A percentile compares a stretch with the other conserved stretches of the same genome.
Conservation (phyloP, 2,329 filamentous ascomycete genomes). For the Claviceps humidiphila region DNA sequence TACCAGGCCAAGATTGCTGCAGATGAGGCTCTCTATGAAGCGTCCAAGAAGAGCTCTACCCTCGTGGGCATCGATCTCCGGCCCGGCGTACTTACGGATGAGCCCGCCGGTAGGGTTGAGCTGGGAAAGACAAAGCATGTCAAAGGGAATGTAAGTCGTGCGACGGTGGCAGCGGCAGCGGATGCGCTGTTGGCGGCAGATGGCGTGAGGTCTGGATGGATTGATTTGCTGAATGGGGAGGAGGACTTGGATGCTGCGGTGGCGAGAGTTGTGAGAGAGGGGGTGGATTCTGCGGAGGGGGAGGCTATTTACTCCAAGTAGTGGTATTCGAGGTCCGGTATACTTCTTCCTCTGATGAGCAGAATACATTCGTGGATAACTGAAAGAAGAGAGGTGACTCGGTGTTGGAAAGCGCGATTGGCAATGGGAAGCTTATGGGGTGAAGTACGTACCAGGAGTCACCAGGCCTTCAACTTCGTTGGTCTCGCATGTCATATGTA, state of each 20-base stretch:
- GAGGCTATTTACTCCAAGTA: conserved; percentile 25
- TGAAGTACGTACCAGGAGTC: too few species aligned
- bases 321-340: neutral
- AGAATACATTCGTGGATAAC: neutral
- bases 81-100: conserved; percentile 35
- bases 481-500: too few species aligned
- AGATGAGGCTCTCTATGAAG: conserved; percentile 42
- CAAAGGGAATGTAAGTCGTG: conserved; percentile 34
- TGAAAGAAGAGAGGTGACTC: too few species aligned
- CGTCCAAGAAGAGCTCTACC: conserved; percentile 25
- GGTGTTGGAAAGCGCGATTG: too few species aligned
- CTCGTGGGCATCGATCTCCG: conserved; percentile 41
- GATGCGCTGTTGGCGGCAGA: conserved; percentile 39
- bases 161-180: conserved; percentile 45
- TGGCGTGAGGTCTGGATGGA: conserved; percentile 34
- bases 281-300: conserved; percentile 38
- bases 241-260: conserved; percentile 36
- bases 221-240: conserved; percentile 42
- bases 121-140: conserved; percentile 31
- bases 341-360: neutral
- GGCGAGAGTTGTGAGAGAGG: conserved; percentile 32
- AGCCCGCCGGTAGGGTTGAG: conserved; percentile 32
- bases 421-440: too few species aligned
- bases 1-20: conserved; percentile 48
- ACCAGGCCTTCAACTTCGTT: too few species aligned